phyloP scores from a whole-genome alignment of 1,284 basidiomycete species.

The Vanrija sp. region DNA sequence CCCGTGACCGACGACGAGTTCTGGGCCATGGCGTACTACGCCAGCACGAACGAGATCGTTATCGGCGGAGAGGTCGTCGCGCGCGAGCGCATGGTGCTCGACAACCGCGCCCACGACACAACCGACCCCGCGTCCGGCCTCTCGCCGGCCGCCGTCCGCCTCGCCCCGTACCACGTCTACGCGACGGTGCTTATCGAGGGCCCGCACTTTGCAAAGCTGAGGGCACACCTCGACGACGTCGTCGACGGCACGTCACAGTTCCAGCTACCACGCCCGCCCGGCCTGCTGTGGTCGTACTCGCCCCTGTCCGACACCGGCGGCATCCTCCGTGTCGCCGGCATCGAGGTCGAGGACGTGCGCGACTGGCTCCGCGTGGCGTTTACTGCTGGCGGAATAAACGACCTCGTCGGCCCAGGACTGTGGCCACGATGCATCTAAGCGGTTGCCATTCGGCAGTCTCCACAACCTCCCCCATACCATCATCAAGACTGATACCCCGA shows the following conservation, averaged over 20 bases:
- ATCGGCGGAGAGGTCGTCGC: slow-evolving; percentile 46
- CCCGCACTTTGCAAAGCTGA: slow-evolving; percentile 28
- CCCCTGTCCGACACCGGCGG: slow-evolving; percentile 30
- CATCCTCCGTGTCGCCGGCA: slow-evolving; percentile 41
- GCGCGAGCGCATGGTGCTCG: slow-evolving; percentile 20
- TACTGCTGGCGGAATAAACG: slow-evolving; percentile 28
- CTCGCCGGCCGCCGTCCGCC: slow-evolving; percentile 18
- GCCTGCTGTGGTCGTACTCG: slow-evolving; percentile 44
- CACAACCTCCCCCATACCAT: neutral
- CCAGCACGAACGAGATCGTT: slow-evolving; percentile 79
- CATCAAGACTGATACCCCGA: neutral
- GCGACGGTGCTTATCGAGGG: slow-evolving; percentile 45
- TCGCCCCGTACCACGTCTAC: slow-evolving; percentile 48
- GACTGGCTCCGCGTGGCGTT: slow-evolving; percentile 40
- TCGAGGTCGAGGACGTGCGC: slow-evolving; percentile 43
- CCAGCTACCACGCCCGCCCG: slow-evolving; percentile 31
- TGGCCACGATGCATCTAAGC: slow-evolving; percentile 38
- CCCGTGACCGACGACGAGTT: slow-evolving; percentile 60
- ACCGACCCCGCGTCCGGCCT: neutral
- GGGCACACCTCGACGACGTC: slow-evolving; percentile 23
- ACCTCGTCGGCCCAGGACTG: slow-evolving; percentile 43
- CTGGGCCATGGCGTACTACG: slow-evolving; percentile 83
- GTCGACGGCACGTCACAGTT: slow-evolving; percentile 32
- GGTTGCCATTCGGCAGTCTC: neutral
- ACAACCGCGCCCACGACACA: neutral